Base-by-base conservation (phyloP, 345 rosid species). In the Moricandia moricandioides region DNA sequence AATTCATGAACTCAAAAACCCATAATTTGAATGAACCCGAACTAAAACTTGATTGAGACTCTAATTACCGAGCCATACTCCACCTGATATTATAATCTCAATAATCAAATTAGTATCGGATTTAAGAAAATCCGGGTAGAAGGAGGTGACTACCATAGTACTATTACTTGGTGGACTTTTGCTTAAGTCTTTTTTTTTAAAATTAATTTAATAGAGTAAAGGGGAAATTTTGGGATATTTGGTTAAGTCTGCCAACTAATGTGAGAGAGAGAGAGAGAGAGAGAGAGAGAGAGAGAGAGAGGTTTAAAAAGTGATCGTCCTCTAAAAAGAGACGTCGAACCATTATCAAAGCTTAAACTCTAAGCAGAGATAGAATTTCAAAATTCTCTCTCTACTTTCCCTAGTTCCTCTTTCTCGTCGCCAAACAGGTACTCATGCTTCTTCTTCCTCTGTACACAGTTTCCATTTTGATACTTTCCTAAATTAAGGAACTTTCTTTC, bases 401-500 rank as follows among this genome's bases (percentile, higher is more conserved):
- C n/a, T n/a, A n/a, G n/a, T n/a, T n/a, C n/a, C n/a, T 8, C 40
- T 8, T 8, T 11, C 8, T 37, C 10, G 13, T 39, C 45, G 45
- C 47, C 47, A 39, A 39, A 39, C 10, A 67, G 69, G 79, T 68
- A 61, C 62, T 29, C 4, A 56, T 33, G 59, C 78, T 57, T 69
- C 58, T 8, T 66, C 78, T 31, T 66, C 60, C 9, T 74, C 13
- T 67, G 62, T 49, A 67, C 30, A 17, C 7, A 69, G 57, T 39
- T 69, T 62, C 18, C 11, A 16, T 61, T 62, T 74, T 16, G 3
- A 24, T 61, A 27, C 45, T 11, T 40, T 51, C 26, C 30, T 9
- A 10, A 49, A 33, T 67, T 27, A n/a, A 39, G 6, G 2, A 65
- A 65, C 17, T 37, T n/a, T n/a, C 33, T 47, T 7, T 45, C 7